Evolutionary conservation across 2,329 filamentous ascomycete genomes (phyloP), one percentile per base, ranked within the genome.

Genomic region (Parastagonospora avenae): DNA sequence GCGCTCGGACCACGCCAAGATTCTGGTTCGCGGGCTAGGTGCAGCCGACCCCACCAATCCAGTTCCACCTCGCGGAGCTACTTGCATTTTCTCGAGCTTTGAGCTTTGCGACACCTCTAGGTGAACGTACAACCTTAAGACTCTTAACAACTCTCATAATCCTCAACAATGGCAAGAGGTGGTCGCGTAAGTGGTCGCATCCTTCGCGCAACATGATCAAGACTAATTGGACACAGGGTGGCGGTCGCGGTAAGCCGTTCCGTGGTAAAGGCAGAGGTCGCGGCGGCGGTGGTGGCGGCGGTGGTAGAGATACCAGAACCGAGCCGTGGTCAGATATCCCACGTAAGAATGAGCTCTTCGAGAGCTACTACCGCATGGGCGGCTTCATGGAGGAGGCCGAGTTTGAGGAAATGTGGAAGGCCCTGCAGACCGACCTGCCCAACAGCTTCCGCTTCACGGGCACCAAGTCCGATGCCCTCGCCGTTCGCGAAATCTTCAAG

Each of bases 401-500:
- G 77, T 86, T 84, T 66, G 80, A 85, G 49, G 81, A 84, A 8
- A 97, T 97, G 76, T 99, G 94, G 94, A 82, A 84, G 32, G 85
- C 89, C 0, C 79, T 97, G 72, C 85, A 86, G 67, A 85, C 88
- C 58, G 92, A 97, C 71, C 80, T 99, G 43, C 94, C 94, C 48
- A 97, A 97, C 79, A 97, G 92, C 76, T 99, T 97, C 80, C 87
- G 94, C 55, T 99, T 99, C 77, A 95, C 92, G 53, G 94, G 94
- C 32, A 97, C 92, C 40, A 95, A 93, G 81, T 90, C 91, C 56
- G 93, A 99, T 77, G 94, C 94, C n/a, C 82, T 96, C 53, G 85
- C 90, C 49, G 94, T 97, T 50, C 91, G 94, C 79, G 85, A 92
- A 67, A 89, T 93, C 50, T 85, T 99, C 51, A 89, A 92, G 75